phyloP scores from a whole-genome alignment of 805 yeast species.

The Suhomyces prunicola region DNA sequence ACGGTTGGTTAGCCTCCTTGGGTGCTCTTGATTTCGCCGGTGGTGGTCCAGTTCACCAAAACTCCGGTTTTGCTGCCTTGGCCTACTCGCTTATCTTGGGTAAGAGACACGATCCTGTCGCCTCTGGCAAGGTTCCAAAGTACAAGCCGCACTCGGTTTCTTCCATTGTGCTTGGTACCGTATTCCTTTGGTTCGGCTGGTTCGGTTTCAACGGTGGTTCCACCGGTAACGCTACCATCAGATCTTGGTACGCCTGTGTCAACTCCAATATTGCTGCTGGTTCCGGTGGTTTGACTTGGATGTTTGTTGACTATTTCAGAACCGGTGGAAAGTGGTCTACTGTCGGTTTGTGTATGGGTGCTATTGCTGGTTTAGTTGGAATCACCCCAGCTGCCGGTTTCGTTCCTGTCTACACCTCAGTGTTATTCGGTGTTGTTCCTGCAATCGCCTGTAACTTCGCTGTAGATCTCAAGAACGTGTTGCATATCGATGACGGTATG shows the following conservation, averaged over 20 bases:
- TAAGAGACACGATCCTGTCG: slow-evolving; percentile 80
- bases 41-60: slow-evolving; percentile 96
- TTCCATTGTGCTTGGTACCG: slow-evolving; percentile 87
- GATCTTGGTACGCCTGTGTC: slow-evolving; percentile 92
- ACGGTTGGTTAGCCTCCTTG: slow-evolving; percentile 81
- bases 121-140: slow-evolving; percentile 70
- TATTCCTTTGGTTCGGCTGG: slow-evolving; percentile 98
- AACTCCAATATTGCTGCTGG: slow-evolving; percentile 95
- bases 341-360: slow-evolving; percentile 91
- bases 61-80: slow-evolving; percentile 92
- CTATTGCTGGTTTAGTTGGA: slow-evolving; percentile 90
- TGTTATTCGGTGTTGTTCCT: slow-evolving; percentile 77
- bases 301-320: slow-evolving; percentile 85
- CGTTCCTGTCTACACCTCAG: slow-evolving; percentile 88
- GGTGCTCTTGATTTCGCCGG: slow-evolving; percentile 97
- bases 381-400: slow-evolving; percentile 97
- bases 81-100: slow-evolving; percentile 92
- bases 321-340: slow-evolving; percentile 89
- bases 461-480: slow-evolving; percentile 68
- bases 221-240: slow-evolving; percentile 86
- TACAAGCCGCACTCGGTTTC: slow-evolving; percentile 94
- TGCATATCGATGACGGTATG: slow-evolving; percentile 89
- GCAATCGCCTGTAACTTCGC: slow-evolving; percentile 81
- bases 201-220: slow-evolving; percentile 99
- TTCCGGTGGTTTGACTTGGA: slow-evolving; percentile 90